These are phyloP conservation scores for Emmonsia crescens DNA, from an alignment of 2,329 filamentous ascomycete species.

Conservation along the genomic window DNA sequence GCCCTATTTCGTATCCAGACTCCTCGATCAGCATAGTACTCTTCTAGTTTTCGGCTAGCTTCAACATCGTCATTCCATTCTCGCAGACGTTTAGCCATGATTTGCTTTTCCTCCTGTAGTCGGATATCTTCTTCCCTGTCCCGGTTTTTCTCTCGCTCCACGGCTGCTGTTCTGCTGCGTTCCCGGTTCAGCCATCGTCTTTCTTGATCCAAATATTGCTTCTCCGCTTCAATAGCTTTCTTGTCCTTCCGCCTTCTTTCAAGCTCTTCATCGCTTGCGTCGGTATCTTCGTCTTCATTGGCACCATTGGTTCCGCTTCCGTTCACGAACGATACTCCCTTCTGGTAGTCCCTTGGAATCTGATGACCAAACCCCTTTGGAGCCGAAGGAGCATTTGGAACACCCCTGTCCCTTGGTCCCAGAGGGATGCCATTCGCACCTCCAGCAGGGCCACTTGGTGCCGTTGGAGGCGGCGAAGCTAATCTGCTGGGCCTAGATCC, in stretches of 20 bases:
- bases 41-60: conserved; percentile 55
- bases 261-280: conserved; percentile 78
- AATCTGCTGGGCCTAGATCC: conserved; percentile 52
- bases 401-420: conserved; percentile 56
- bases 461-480: conserved; percentile 56
- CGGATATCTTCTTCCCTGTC: conserved; percentile 64
- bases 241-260: conserved; percentile 61
- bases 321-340: conserved; percentile 72
- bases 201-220: conserved; percentile 73
- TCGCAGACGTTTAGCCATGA: conserved; percentile 59
- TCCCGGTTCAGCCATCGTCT: conserved; percentile 87
- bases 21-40: conserved; percentile 80
- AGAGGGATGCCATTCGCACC: conserved; percentile 66
- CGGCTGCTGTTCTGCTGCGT: conserved; percentile 66
- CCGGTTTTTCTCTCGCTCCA: conserved; percentile 73
- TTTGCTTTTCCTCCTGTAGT: conserved; percentile 51
- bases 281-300: conserved; percentile 69
- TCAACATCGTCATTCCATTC: conserved; percentile 92
- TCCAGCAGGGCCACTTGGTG: conserved; percentile 50
- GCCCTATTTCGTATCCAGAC: conserved; percentile 76
- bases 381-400: conserved; percentile 65
- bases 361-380: conserved; percentile 53
- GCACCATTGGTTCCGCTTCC: conserved; percentile 56
- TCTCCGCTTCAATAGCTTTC: conserved; percentile 64
- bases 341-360: conserved; percentile 61